Evolutionary conservation across 148 eudicot genomes (phyloP).

Genomic region (Chenopodium album): DNA sequence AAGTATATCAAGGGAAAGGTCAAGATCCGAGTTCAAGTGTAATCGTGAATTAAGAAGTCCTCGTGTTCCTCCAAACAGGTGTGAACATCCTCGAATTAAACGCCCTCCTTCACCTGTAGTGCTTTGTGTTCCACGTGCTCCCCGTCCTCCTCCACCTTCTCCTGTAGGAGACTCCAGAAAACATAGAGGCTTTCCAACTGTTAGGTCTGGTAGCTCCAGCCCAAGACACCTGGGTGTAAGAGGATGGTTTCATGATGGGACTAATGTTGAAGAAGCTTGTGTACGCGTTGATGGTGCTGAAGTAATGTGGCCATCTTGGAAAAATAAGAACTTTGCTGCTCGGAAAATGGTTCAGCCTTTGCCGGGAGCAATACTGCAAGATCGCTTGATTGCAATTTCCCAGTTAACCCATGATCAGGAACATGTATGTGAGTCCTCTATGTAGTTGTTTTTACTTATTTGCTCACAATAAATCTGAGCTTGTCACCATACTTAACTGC

Average conservation of each 20-base stretch:
- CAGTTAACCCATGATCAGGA: conserved; percentile 93
- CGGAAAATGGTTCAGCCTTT: conserved; percentile 75
- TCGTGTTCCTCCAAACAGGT: conserved; percentile 83
- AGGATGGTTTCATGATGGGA: conserved; percentile 85
- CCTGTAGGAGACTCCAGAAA: conserved; percentile 82
- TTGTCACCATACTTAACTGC: conserved; percentile 30
- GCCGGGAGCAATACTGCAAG: conserved; percentile 84
- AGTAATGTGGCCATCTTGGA: conserved; percentile 94
- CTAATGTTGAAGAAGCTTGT: conserved; percentile 73
- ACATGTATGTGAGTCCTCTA: conserved; percentile 53
- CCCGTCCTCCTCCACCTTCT: conserved; percentile 92
- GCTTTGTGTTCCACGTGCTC: conserved; percentile 94
- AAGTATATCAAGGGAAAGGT: conserved; percentile 72
- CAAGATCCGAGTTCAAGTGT: conserved; percentile 89
- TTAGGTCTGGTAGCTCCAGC: conserved; percentile 98
- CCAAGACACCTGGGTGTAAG: conserved; percentile 93
- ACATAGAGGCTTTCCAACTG: conserved; percentile 89
- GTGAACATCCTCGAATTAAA: conserved; percentile 89
- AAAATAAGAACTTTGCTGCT: conserved; percentile 65
- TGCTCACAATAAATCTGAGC: neutral
- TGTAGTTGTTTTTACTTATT: conserved; percentile 14
- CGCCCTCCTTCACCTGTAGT: conserved; percentile 99
- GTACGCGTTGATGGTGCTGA: conserved; percentile 81
- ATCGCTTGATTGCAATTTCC: conserved; percentile 81
- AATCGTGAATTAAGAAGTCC: conserved; percentile 83